Conservation (phyloP, 257 asterid species). For the Vinca minor region DNA sequence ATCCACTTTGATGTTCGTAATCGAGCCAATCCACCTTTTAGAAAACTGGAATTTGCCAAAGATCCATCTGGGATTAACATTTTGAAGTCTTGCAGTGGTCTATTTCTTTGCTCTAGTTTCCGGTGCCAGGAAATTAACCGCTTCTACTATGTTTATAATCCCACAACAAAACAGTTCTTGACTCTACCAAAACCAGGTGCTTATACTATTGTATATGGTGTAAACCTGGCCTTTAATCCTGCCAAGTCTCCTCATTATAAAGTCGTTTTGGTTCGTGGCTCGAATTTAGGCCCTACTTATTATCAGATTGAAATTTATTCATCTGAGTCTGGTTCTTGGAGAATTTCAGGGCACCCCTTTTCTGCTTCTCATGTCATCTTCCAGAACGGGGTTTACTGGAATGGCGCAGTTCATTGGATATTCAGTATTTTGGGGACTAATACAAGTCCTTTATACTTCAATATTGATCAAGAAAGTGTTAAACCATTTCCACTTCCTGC, state of each 20-base stretch:
- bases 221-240: conserved; percentile 24
- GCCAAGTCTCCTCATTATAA: conserved; percentile 20
- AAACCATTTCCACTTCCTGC: conserved; percentile 15
- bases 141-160: conserved; percentile 21
- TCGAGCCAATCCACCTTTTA: conserved; percentile 15
- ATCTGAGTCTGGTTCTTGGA: conserved; percentile 27
- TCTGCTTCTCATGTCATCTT: conserved; percentile 11
- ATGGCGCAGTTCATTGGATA: conserved; percentile 28
- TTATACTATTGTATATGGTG: too few species aligned
- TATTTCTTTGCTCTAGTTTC: conserved; percentile 24
- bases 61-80: conserved; percentile 22
- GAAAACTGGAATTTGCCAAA: conserved; percentile 5
- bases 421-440: neutral
- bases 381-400: conserved; percentile 22
- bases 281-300: conserved; percentile 8
- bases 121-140: neutral
- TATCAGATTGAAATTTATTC: conserved; percentile 27
- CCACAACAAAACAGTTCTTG: conserved; percentile 22
- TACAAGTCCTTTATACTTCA: conserved; percentile 19
- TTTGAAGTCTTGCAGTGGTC: conserved; percentile 30
- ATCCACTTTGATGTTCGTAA: conserved; percentile 11
- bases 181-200: conserved; percentile 23
- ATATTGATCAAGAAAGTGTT: conserved; percentile 16
- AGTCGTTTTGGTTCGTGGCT: conserved; percentile 16
- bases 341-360: conserved; percentile 13